Evolutionary conservation across 345 rosid genomes (phyloP).

Genomic region (Raphanus sativus): DNA sequence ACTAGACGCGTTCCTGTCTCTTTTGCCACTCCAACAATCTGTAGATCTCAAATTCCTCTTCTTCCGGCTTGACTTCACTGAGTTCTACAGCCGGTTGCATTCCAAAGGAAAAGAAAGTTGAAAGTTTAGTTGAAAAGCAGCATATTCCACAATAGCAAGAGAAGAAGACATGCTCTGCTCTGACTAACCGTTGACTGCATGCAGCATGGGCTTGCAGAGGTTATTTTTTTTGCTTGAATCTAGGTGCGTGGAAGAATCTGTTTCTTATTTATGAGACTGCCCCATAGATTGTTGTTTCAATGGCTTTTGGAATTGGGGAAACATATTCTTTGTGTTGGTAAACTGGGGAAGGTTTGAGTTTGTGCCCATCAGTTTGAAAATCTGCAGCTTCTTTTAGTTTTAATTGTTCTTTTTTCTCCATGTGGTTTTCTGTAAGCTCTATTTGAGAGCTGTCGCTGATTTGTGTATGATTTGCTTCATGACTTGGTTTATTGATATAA

Average conservation of each 20-base stretch:
- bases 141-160: constrained; percentile 29
- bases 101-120: constrained; percentile 45
- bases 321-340: constrained; percentile 31
- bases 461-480: constrained; percentile 31
- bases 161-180: constrained; percentile 25
- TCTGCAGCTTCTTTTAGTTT: constrained; percentile 27
- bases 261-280: constrained; percentile 11
- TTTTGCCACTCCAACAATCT: constrained; percentile 85
- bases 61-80: constrained; percentile 94
- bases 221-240: constrained; percentile 15
- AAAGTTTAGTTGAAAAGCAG: constrained; percentile 22
- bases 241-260: constrained; percentile 27
- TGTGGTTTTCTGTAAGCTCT: constrained; percentile 23
- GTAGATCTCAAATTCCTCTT: constrained; percentile 91
- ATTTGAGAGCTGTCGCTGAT: constrained; percentile 20
- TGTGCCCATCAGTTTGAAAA: constrained; percentile 20
- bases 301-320: constrained; percentile 28
- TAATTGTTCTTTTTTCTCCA: not conserved
- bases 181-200: constrained; percentile 38
- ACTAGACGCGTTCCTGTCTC: constrained; percentile 78
- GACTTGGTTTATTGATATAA: constrained; percentile 20
- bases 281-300: constrained; percentile 21
- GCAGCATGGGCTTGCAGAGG: constrained; percentile 23
- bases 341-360: constrained; percentile 20
- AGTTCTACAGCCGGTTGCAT: constrained; percentile 71